Evolutionary conservation across 371 early-diverging fungal genomes (phyloP).

Genomic region (Actinomortierella wolfii): DNA sequence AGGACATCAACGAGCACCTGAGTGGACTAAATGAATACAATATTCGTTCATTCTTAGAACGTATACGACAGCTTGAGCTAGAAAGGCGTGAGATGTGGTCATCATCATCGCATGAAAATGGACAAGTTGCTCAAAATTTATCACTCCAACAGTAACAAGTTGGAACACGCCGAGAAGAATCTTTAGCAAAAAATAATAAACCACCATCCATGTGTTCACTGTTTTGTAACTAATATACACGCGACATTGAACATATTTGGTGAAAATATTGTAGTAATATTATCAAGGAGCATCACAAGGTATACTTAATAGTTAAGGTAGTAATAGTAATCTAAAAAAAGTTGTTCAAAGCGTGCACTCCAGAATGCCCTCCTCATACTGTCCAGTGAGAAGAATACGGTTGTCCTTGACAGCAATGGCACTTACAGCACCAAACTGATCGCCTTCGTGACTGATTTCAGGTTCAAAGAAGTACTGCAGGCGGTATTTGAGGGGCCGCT

Average conservation of each 20-base stretch:
- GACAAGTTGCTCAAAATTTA: too few species aligned
- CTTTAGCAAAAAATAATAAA: too few species aligned
- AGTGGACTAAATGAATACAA: constrained; percentile 39
- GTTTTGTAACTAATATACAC: too few species aligned
- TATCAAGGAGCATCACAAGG: too few species aligned
- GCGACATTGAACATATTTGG: too few species aligned
- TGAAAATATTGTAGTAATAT: too few species aligned
- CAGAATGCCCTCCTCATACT: constrained; percentile 29
- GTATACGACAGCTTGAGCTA: constrained; percentile 35
- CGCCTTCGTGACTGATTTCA: constrained; percentile 30
- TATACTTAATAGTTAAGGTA: too few species aligned
- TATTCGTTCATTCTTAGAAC: constrained; percentile 39
- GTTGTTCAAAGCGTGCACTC: constrained; percentile 14
- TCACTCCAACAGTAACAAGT: too few species aligned
- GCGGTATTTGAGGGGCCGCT: constrained; percentile 22
- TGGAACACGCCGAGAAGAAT: too few species aligned
- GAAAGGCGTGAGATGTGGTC: constrained; percentile 11
- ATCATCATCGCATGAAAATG: too few species aligned
- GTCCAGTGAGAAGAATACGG: constrained; percentile 32
- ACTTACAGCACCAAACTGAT: constrained; percentile 35
- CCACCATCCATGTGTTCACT: too few species aligned
- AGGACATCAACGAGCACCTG: constrained; percentile 1
- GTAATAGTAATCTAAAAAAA: too few species aligned
- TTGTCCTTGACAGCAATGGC: constrained; percentile 26
- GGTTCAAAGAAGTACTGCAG: constrained; percentile 36